Percentiles rank a stretch among this genome's conserved stretches.
Evolutionary conservation across 805 yeast genomes (phyloP).

Genomic region (Wickerhamiella lipophila): DNA sequence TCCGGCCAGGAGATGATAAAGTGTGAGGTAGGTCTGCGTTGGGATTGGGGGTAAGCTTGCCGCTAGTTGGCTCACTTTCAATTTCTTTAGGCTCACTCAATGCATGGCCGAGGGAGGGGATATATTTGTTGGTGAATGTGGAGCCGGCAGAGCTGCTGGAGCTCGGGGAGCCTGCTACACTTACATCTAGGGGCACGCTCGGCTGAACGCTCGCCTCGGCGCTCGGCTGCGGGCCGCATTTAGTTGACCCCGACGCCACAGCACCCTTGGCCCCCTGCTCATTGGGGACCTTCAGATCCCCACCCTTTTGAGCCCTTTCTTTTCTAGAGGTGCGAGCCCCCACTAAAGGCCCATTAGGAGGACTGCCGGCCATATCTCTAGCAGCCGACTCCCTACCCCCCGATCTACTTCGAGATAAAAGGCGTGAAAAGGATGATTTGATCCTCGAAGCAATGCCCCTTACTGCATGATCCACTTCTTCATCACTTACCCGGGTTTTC

Average conservation of each 20-base stretch:
- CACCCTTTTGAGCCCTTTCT: not conserved
- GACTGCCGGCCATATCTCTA: not conserved
- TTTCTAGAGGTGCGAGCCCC: not conserved
- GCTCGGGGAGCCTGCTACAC: too few relatives aligned
- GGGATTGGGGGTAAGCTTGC: not conserved
- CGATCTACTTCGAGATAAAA: conserved; percentile 8
- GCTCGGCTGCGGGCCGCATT: too few relatives aligned
- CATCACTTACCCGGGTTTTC: conserved; percentile 38
- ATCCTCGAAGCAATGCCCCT: conserved; percentile 66
- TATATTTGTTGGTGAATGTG: not conserved
- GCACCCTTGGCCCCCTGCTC: too few relatives aligned
- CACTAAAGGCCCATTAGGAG: not conserved
- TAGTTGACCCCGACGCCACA: too few relatives aligned
- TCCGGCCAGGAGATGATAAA: conserved; percentile 1
- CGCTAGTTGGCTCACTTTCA: not conserved
- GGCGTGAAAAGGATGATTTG: conserved; percentile 33
- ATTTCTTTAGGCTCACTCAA: not conserved
- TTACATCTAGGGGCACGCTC: too few relatives aligned
- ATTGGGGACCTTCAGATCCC: too few relatives aligned
- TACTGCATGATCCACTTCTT: conserved; percentile 66
- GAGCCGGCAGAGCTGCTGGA: not conserved
- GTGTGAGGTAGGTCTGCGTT: not conserved
- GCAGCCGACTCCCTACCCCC: not conserved
- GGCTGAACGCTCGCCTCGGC: too few relatives aligned
- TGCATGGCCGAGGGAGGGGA: not conserved